phyloP scores from a whole-genome alignment of 1,139 yeast species.

The Lodderomyces oxycetoniae region DNA sequence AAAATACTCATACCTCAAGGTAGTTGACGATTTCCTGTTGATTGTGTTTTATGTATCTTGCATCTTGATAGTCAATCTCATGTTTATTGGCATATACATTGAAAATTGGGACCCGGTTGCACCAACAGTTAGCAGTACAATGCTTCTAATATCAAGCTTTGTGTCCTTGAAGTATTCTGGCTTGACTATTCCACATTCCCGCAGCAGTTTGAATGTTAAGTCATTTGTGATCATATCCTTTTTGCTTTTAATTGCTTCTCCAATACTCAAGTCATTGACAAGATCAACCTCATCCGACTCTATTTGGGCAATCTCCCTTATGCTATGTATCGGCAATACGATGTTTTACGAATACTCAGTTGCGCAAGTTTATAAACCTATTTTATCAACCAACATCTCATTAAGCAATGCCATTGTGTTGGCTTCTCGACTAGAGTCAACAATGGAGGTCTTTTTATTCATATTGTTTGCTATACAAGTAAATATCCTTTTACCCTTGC shows the following conservation, averaged over 20 bases:
- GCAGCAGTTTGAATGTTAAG: constrained; percentile 29
- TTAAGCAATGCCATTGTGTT: constrained; percentile 84
- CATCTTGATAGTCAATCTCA: constrained; percentile 54
- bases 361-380: constrained; percentile 45
- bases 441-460: constrained; percentile 78
- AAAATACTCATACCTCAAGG: constrained; percentile 57
- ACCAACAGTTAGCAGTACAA: constrained; percentile 29
- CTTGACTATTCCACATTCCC: background rate
- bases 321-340: constrained; percentile 67
- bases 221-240: constrained; percentile 67
- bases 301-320: constrained; percentile 85
- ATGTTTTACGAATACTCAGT: constrained; percentile 63
- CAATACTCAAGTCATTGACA: constrained; percentile 83
- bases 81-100: constrained; percentile 56
- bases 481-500: constrained; percentile 68
- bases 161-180: background rate
- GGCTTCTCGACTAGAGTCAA: constrained; percentile 74
- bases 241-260: constrained; percentile 73
- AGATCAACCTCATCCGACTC: constrained; percentile 89
- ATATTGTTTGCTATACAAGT: constrained; percentile 67
- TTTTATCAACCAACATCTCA: constrained; percentile 76
- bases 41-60: constrained; percentile 63
- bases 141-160: constrained; percentile 26
- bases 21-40: constrained; percentile 64
- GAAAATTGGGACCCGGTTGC: constrained; percentile 40